Percentiles rank a stretch among this genome's conserved stretches.
phyloP scores from a whole-genome alignment of 257 asterid species.

The Pogostemon cablin region DNA sequence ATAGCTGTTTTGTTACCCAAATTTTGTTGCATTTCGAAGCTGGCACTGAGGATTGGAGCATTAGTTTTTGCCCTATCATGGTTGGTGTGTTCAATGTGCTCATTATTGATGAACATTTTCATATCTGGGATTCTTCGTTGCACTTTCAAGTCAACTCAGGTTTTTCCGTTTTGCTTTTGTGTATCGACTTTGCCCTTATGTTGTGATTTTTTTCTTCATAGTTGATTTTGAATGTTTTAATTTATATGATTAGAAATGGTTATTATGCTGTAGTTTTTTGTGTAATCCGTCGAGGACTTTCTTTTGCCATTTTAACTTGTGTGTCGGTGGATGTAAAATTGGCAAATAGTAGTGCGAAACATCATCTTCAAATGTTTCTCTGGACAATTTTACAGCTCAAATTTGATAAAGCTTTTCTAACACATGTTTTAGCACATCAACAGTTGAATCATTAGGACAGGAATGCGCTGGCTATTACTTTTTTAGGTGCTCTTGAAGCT shows the following conservation, averaged over 20 bases:
- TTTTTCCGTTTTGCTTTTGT: conserved; percentile 26
- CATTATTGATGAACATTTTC: conserved; percentile 60
- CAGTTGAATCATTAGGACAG: too few relatives aligned
- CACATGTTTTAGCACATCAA: too few relatives aligned
- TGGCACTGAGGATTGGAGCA: conserved; percentile 58
- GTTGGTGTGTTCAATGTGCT: conserved; percentile 77
- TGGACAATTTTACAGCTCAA: too few relatives aligned
- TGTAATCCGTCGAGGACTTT: too few relatives aligned
- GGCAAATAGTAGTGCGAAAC: too few relatives aligned
- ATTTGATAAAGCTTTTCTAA: too few relatives aligned
- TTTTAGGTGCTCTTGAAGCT: too few relatives aligned
- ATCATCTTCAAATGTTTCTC: too few relatives aligned
- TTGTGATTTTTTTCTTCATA: background rate
- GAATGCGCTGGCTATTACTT: background rate
- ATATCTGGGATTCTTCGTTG: conserved; percentile 74
- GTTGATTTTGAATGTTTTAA: background rate
- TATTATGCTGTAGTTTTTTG: too few relatives aligned
- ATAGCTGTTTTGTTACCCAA: conserved; percentile 68
- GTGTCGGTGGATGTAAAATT: too few relatives aligned
- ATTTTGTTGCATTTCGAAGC: conserved; percentile 49
- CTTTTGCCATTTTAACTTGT: too few relatives aligned
- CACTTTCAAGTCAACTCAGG: conserved; percentile 80
- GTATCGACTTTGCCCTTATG: background rate
- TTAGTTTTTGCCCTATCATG: conserved; percentile 65
- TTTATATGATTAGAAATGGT: too few relatives aligned